Conservation (phyloP, 495 filamentous ascomycete species). For the Annulohypoxylon maeteangense region DNA sequence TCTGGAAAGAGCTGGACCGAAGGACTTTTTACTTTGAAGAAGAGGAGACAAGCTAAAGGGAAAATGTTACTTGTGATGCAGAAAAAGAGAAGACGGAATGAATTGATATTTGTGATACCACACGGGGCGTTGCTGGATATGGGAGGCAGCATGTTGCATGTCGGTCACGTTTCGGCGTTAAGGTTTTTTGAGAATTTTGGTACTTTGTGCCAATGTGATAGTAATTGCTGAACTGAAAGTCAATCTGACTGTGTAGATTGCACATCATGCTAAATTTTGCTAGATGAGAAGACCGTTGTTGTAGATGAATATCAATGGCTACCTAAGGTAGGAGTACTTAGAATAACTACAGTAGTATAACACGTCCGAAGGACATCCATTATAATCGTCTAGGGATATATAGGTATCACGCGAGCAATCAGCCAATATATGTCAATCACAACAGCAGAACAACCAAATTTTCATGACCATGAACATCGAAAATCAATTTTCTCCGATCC, state of each 20-base stretch:
- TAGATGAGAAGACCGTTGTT: too few relatives aligned
- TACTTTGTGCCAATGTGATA: background rate
- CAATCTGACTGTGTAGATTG: too few relatives aligned
- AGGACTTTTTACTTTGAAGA: background rate
- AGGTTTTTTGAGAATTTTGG: background rate
- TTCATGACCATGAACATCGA: conserved; percentile 4
- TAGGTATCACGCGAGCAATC: background rate
- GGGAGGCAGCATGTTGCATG: background rate
- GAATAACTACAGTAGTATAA: too few relatives aligned
- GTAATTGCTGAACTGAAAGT: background rate
- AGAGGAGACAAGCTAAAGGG: background rate
- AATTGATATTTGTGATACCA: background rate
- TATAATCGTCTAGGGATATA: background rate
- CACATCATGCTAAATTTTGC: too few relatives aligned
- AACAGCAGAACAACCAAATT: background rate
- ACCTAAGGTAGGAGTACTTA: too few relatives aligned
- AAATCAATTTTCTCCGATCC: background rate
- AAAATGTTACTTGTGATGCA: too few relatives aligned
- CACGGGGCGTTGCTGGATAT: background rate
- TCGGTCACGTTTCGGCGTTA: background rate
- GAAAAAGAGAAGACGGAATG: too few relatives aligned
- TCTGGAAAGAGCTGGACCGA: background rate
- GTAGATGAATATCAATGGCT: too few relatives aligned
- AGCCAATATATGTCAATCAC: background rate
- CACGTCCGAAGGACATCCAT: too few relatives aligned